Percentiles rank a stretch among this genome's conserved stretches.
Evolutionary conservation across 345 rosid genomes (phyloP).

Genomic region (Sonneratia alba): DNA sequence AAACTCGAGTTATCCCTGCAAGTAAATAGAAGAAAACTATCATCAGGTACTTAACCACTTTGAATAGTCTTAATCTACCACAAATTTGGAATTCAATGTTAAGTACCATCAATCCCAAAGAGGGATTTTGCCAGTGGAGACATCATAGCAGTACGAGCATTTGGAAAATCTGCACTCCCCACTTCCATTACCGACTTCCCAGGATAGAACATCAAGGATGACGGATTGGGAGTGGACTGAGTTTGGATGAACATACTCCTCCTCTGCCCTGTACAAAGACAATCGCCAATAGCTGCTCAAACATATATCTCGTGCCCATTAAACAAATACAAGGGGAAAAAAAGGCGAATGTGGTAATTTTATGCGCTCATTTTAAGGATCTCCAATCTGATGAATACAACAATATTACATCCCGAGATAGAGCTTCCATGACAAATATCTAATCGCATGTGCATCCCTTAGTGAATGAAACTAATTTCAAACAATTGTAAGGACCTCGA

Average conservation of each 20-base stretch:
- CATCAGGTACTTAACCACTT: not conserved
- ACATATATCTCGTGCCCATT: not conserved
- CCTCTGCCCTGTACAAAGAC: slow-evolving; percentile 49
- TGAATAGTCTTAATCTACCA: not conserved
- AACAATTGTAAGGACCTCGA: not conserved
- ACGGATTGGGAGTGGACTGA: slow-evolving; percentile 86
- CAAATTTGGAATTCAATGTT: not conserved
- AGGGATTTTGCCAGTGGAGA: slow-evolving; percentile 74
- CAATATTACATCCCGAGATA: not conserved
- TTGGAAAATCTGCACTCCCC: slow-evolving; percentile 91
- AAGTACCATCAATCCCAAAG: slow-evolving; percentile 65
- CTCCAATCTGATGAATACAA: not conserved
- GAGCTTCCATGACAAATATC: not conserved
- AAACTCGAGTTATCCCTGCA: slow-evolving; percentile 70
- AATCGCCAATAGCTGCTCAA: not conserved
- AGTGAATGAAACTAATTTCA: not conserved
- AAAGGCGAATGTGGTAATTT: not conserved
- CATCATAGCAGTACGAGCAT: slow-evolving; percentile 61
- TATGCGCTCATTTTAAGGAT: not conserved
- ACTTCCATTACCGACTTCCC: slow-evolving; percentile 88
- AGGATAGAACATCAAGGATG: slow-evolving; percentile 90
- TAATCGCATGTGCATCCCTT: not conserved
- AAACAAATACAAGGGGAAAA: not conserved
- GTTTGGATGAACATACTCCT: slow-evolving; percentile 91
- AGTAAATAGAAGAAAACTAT: slow-evolving; percentile 8